Evolutionary conservation across 2,329 filamentous ascomycete species (phyloP), one percentile per base, ranked within the genome.

Genomic region (Claviceps quebecensis): DNA sequence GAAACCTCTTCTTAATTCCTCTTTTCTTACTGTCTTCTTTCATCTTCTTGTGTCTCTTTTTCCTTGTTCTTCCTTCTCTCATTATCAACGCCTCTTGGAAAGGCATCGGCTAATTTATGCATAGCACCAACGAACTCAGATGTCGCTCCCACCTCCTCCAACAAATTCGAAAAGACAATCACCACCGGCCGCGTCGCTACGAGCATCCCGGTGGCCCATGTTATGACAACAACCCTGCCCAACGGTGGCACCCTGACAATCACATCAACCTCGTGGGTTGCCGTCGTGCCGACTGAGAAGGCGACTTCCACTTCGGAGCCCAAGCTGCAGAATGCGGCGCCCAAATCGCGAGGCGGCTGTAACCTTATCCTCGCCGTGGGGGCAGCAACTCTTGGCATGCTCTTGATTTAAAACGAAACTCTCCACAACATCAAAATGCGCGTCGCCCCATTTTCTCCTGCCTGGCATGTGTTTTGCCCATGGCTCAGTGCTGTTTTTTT

Each of bases 211-310:
- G 59, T 73, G 51, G 54, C 63, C 6, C 59, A 67, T 23, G 73
- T 71, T 0, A 62, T 64, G 54, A 77, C 74, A n/a, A 72, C 70
- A 6, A 75, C 73, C 6, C 60, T 69, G 38, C 57, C 64, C 13
- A 63, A 73, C 47, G 75, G 75, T 26, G 68, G 65, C 36, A 63
- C 72, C 50, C 68, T 69, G 3, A 67, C 70, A 13, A 62, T 76
- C 47, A 76, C 73, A 11, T 68, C 68, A n/a, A 77, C 74, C 1
- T 73, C 72, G 0, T 73, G 66, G 59, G 73, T 77, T 2, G 68
- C 65, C 22, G 69, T 72, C 40, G 64, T 69, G 11, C 68, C 71
- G 1, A 63, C 66, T 1, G 56, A 60, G 22, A 56, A 61, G 34
- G 51, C 63, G 9, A 61, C 62, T n/a, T 54, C 55, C 22, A 52